These are phyloP conservation scores for Heritiera littoralis DNA, from an alignment of 345 rosid genomes.

Conservation along the genomic window DNA sequence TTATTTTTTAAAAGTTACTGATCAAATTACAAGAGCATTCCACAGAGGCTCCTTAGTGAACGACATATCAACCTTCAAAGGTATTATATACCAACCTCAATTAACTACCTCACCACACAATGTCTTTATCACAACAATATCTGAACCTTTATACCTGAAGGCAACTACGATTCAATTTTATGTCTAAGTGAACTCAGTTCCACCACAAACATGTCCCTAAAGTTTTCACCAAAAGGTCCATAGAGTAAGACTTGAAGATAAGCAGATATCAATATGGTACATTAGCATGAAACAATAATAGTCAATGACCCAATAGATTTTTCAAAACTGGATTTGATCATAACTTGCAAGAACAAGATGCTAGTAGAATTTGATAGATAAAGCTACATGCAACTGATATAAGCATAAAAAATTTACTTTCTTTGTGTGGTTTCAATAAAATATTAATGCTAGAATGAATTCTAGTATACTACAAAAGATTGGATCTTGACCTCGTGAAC, in stretches of 20 bases:
- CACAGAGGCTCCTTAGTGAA: background rate
- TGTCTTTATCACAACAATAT: background rate
- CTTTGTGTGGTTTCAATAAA: background rate
- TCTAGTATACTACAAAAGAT: background rate
- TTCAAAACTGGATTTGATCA: background rate
- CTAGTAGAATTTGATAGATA: background rate
- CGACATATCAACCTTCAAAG: background rate
- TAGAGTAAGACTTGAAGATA: background rate
- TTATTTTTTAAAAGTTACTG: background rate
- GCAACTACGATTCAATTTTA: background rate
- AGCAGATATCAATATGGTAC: background rate
- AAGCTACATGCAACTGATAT: background rate
- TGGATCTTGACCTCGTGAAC: background rate
- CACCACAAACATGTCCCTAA: background rate
- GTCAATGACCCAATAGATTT: background rate
- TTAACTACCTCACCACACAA: background rate
- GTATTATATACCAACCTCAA: background rate
- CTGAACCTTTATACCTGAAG: background rate
- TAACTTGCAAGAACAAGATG: background rate
- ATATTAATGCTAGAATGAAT: background rate
- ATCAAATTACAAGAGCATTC: background rate
- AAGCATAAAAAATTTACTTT: background rate
- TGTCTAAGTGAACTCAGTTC: background rate
- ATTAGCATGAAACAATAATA: background rate
- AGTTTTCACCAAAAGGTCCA: background rate